Percentiles rank a stretch among this genome's conserved stretches.
phyloP scores from a whole-genome alignment of 192 early-diverging fungal genomes.

The Chytriomyces sp. region DNA sequence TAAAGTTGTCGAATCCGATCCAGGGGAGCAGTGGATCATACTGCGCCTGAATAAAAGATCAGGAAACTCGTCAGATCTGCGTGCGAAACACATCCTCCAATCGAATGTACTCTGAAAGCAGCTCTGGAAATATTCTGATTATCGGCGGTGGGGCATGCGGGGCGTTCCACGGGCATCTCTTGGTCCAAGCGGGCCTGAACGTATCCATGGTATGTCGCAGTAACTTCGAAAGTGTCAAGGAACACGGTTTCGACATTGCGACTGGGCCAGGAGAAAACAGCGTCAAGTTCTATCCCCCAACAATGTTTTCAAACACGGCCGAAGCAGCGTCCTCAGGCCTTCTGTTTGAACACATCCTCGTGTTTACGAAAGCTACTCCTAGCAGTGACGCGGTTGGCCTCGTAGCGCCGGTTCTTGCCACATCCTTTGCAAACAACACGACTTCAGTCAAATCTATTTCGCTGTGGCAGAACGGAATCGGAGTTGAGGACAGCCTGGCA shows the following conservation, averaged over 20 bases:
- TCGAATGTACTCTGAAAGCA: background rate
- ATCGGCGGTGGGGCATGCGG: constrained; percentile 20
- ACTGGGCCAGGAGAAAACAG: background rate
- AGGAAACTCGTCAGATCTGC: too few species aligned
- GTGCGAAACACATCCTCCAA: too few species aligned
- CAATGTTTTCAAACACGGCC: background rate
- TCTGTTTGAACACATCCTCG: constrained; percentile 1
- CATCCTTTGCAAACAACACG: background rate
- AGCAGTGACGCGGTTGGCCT: background rate
- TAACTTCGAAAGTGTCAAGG: constrained; percentile 1
- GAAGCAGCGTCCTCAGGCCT: background rate
- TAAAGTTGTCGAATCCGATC: too few species aligned
- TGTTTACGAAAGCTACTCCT: constrained; percentile 15
- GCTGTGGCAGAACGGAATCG: constrained; percentile 26
- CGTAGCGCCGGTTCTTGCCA: background rate
- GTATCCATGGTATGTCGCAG: constrained; percentile 13
- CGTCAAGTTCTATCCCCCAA: background rate
- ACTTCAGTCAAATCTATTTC: background rate
- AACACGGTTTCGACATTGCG: constrained; percentile 1
- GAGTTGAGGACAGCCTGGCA: constrained; percentile 4
- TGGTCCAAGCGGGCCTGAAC: background rate
- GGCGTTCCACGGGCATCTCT: background rate
- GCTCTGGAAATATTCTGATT: constrained; percentile 4
- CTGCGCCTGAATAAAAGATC: too few species aligned
- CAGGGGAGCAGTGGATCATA: too few species aligned